Conservation (phyloP, 1,284 basidiomycete genomes). For the Apiotrichum akiyoshidainum region DNA sequence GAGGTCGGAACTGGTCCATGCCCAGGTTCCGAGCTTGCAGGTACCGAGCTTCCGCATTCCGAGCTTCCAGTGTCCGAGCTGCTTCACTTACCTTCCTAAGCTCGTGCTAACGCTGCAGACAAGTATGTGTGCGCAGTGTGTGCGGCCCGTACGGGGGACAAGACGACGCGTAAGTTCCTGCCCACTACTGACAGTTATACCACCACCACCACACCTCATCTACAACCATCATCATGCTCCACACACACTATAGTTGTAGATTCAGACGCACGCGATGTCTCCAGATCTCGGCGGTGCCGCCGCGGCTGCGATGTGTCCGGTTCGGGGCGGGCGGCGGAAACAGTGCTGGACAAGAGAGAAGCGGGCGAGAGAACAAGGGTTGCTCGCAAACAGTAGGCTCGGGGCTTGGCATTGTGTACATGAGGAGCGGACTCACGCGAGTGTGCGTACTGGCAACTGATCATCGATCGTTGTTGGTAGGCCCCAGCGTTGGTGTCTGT, state of each 20-base stretch:
- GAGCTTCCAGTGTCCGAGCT: too few relatives aligned
- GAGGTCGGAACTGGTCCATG: background rate
- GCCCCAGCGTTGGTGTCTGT: too few relatives aligned
- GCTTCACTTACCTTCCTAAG: background rate
- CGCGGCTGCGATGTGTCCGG: too few relatives aligned
- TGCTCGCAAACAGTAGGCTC: background rate
- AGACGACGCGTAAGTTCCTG: constrained; percentile 40
- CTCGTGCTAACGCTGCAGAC: constrained; percentile 23
- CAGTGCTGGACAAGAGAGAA: too few relatives aligned
- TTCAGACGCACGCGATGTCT: constrained; percentile 9
- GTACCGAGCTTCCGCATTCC: too few relatives aligned
- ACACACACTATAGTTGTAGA: constrained; percentile 6
- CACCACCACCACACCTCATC: background rate
- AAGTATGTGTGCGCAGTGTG: constrained; percentile 37
- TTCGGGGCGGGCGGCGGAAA: too few relatives aligned
- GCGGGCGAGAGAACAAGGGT: too few relatives aligned
- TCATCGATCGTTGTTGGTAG: background rate
- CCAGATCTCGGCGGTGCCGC: background rate
- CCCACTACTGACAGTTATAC: background rate
- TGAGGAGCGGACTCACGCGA: background rate
- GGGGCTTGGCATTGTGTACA: background rate
- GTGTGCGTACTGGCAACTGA: background rate
- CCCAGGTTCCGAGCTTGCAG: background rate
- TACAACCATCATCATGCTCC: background rate
- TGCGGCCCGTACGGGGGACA: constrained; percentile 28